Evolutionary conservation across 2,329 filamentous ascomycete genomes (phyloP).

Genomic region (Alternaria rosae): DNA sequence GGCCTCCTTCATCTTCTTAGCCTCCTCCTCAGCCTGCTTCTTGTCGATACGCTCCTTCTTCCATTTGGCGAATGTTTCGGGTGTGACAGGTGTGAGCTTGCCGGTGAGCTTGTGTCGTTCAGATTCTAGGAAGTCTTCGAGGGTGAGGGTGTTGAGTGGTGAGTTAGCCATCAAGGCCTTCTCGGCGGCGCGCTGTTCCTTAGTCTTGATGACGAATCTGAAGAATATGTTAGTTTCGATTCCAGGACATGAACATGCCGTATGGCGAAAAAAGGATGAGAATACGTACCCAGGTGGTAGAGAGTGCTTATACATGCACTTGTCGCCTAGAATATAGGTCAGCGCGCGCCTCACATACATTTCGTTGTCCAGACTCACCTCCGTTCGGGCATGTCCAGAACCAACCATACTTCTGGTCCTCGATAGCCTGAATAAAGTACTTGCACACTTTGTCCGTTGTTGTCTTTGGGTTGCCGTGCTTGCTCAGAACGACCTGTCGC

Average conservation of each 20-base stretch:
- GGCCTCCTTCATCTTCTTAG: slow-evolving; percentile 89
- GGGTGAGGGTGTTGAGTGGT: slow-evolving; percentile 88
- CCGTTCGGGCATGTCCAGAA: slow-evolving; percentile 98
- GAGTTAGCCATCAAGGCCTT: slow-evolving; percentile 97
- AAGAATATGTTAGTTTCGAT: slow-evolving; percentile 15
- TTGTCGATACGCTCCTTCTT: slow-evolving; percentile 94
- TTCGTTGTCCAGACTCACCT: slow-evolving; percentile 45
- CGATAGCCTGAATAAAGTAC: slow-evolving; percentile 94
- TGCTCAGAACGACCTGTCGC: slow-evolving; percentile 86
- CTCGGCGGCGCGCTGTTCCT: slow-evolving; percentile 93
- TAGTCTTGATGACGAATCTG: slow-evolving; percentile 96
- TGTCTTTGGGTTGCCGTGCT: slow-evolving; percentile 96
- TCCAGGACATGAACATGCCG: neutral
- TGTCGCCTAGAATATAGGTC: slow-evolving; percentile 64
- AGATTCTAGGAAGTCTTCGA: slow-evolving; percentile 96
- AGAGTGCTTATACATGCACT: slow-evolving; percentile 98
- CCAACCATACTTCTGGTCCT: slow-evolving; percentile 99
- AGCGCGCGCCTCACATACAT: neutral
- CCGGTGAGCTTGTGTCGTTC: slow-evolving; percentile 95
- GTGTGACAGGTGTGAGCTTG: slow-evolving; percentile 89
- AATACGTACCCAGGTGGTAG: slow-evolving; percentile 85
- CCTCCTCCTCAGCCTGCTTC: slow-evolving; percentile 93
- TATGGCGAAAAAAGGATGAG: neutral
- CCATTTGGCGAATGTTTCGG: slow-evolving; percentile 94
- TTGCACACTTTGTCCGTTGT: slow-evolving; percentile 99